A percentile compares a stretch with the other conserved stretches of the same genome.
These are phyloP conservation scores for Pichia inconspicua DNA, from an alignment of 1,139 yeast genomes.

Conservation along the genomic window DNA sequence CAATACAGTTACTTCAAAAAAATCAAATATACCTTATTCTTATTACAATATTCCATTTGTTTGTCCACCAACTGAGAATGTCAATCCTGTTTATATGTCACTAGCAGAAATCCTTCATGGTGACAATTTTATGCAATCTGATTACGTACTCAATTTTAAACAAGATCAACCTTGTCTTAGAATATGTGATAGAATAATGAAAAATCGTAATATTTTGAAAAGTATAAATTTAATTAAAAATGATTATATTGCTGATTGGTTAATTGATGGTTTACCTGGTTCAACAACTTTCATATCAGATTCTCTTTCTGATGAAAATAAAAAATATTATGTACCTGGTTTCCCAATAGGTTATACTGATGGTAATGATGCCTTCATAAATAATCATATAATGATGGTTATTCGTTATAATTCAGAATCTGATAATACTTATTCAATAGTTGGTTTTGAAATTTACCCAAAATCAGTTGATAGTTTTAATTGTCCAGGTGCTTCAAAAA, in stretches of 20 bases:
- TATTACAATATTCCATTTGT: conserved; percentile 75
- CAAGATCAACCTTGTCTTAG: conserved; percentile 57
- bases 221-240: conserved; percentile 58
- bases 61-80: conserved; percentile 55
- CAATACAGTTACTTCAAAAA: conserved; percentile 71
- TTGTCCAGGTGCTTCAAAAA: conserved; percentile 63
- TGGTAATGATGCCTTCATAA: conserved; percentile 49
- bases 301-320: conserved; percentile 36
- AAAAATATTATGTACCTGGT: conserved; percentile 77
- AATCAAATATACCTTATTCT: conserved; percentile 69
- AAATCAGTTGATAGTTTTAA: conserved; percentile 60
- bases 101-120: conserved; percentile 76
- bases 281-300: conserved; percentile 76
- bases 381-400: conserved; percentile 78
- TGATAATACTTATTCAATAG: conserved; percentile 46
- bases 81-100: conserved; percentile 58
- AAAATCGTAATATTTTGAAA: conserved; percentile 40
- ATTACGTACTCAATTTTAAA: conserved; percentile 54
- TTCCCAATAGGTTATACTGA: conserved; percentile 72
- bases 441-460: conserved; percentile 88
- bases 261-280: conserved; percentile 78
- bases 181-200: conserved; percentile 57
- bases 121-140: conserved; percentile 72
- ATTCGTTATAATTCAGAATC: conserved; percentile 61
- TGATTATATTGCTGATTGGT: conserved; percentile 80